Evolutionary conservation across 2,329 filamentous ascomycete species (phyloP), one percentile per base, ranked within the genome.

Genomic region (Xylariaceae sp.): DNA sequence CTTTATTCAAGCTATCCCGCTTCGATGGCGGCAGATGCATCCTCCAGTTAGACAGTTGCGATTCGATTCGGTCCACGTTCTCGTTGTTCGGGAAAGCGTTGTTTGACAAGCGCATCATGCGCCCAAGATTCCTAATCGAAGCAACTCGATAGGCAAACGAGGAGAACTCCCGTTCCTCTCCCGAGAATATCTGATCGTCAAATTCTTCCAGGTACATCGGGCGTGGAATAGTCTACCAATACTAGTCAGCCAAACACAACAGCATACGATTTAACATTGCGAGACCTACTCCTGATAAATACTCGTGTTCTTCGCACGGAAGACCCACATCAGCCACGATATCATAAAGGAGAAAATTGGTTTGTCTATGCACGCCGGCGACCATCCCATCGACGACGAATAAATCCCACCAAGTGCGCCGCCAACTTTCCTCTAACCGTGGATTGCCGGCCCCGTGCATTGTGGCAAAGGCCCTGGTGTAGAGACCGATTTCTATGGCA

Each of bases 391-490:
- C 91, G 14, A 91, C 83, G n/a, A 90, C 82, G 68, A 88, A 93
- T 3, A 86, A 70, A 59, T 86, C 91, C 93, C 93, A 97, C 92
- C 92, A 97, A 1, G 92, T 97, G 56, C 93, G 82, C 18, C 91
- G 84, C 84, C 91, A 89, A 70, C 88, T 90, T 73, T 97, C 93
- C 69, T 93, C 90, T 2, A 93, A 70, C 1, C 91, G 78, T 0
- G 84, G 79, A 56, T 89, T 84, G 4, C 85, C 84, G 23, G 81
- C 77, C 16, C 89, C 87, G 64, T 91, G 79, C 4, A 80, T 73
- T 0, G 79, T 74, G 0, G 91, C 87, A 70, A 86, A 96, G 0
- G 82, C 79, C 46, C 83, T 79, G 9, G 83, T 84, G 68, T 96
- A 87, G 73, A 97, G 82, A 0, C 89, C 88, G 20, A 96, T 81